Conservation (phyloP, 2,329 filamentous ascomycete species). For the Exophiala alcalophila region DNA sequence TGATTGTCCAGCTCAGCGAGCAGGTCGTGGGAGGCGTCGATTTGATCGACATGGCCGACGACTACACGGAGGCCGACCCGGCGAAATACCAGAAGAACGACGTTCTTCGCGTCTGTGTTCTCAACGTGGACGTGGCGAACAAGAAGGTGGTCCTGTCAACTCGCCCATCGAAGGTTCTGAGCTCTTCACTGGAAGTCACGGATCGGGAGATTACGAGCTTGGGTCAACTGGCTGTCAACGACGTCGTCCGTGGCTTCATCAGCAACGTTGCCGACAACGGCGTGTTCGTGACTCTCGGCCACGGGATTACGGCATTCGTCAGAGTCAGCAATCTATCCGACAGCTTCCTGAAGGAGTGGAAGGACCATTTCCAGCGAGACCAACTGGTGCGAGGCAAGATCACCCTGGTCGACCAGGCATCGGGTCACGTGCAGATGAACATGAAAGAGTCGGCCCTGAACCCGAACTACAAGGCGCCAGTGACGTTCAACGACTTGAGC, state of each 20-base stretch:
- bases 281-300: slow-evolving; percentile 79
- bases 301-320: slow-evolving; percentile 76
- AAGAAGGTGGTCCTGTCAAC: slow-evolving; percentile 80
- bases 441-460: slow-evolving; percentile 83
- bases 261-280: slow-evolving; percentile 88
- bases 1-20: slow-evolving; percentile 83
- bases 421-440: slow-evolving; percentile 76
- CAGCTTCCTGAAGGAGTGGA: slow-evolving; percentile 91
- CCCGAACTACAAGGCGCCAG: slow-evolving; percentile 68
- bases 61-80: slow-evolving; percentile 77
- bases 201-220: slow-evolving; percentile 74
- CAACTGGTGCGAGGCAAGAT: slow-evolving; percentile 89
- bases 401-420: slow-evolving; percentile 64
- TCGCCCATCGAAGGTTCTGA: slow-evolving; percentile 83
- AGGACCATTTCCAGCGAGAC: slow-evolving; percentile 79
- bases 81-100: slow-evolving; percentile 77
- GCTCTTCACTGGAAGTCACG: slow-evolving; percentile 74
- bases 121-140: slow-evolving; percentile 75
- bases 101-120: slow-evolving; percentile 79
- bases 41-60: slow-evolving; percentile 78
- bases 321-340: slow-evolving; percentile 88
- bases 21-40: slow-evolving; percentile 74
- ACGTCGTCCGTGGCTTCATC: slow-evolving; percentile 85
- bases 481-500: slow-evolving; percentile 74
- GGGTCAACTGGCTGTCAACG: slow-evolving; percentile 70